phyloP scores from a whole-genome alignment of 1,139 yeast genomes.

The Suhomyces taliae region DNA sequence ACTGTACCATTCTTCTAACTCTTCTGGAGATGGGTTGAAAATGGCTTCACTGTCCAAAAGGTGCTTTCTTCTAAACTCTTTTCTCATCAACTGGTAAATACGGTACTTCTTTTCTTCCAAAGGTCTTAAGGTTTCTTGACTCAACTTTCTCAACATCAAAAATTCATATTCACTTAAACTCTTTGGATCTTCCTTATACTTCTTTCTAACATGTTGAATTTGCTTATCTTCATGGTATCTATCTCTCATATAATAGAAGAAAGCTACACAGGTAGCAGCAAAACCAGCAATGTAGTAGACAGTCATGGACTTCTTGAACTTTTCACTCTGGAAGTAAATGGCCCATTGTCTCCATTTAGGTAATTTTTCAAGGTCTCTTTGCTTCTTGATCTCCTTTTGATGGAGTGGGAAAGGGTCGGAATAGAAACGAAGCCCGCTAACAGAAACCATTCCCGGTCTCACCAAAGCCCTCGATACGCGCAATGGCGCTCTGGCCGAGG shows the following conservation, averaged over 20 bases:
- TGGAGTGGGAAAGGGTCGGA: constrained; percentile 37
- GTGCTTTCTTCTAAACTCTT: constrained; percentile 50
- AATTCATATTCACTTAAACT: constrained; percentile 60
- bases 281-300: constrained; percentile 59
- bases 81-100: constrained; percentile 53
- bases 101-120: constrained; percentile 55
- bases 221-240: constrained; percentile 66
- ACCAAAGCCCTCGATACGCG: neutral
- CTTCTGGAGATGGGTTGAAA: constrained; percentile 55
- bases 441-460: neutral
- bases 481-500: neutral
- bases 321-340: constrained; percentile 34
- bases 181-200: constrained; percentile 39
- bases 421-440: constrained; percentile 7
- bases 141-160: constrained; percentile 56
- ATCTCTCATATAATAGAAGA: constrained; percentile 67
- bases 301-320: constrained; percentile 43
- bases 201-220: constrained; percentile 44
- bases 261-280: constrained; percentile 54
- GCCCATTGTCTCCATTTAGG: constrained; percentile 46
- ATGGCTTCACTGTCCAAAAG: constrained; percentile 43
- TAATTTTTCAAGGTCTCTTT: constrained; percentile 24
- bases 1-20: constrained; percentile 46
- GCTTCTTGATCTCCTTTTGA: constrained; percentile 24
- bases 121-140: constrained; percentile 52